A percentile compares a stretch with the other conserved stretches of the same genome.
phyloP scores from a whole-genome alignment of 345 rosid species.

The Eutrema yunnanense region DNA sequence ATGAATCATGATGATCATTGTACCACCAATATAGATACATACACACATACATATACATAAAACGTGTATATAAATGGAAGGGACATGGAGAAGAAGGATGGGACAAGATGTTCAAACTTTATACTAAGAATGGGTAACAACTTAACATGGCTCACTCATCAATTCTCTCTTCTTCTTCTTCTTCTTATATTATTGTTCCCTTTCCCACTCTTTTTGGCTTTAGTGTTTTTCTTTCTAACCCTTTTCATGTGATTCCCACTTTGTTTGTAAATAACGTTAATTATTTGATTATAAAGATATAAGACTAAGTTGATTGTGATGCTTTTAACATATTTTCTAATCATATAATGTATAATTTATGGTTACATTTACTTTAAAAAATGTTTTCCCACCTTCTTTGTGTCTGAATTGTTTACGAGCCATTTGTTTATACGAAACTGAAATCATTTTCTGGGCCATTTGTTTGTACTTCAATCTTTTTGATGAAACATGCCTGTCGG shows the following conservation, averaged over 20 bases:
- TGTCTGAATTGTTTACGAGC: background rate
- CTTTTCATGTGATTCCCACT: slow-evolving; percentile 24
- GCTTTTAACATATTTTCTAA: slow-evolving; percentile 4
- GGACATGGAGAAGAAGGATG: slow-evolving; percentile 22
- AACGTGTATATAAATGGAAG: slow-evolving; percentile 25
- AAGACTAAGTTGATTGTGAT: slow-evolving; percentile 2
- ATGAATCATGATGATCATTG: slow-evolving; percentile 12
- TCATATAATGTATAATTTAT: slow-evolving; percentile 3
- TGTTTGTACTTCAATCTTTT: background rate
- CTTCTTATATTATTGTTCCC: background rate
- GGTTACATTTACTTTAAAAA: background rate
- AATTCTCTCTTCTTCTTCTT: background rate
- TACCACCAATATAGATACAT: background rate
- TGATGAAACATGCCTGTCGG: background rate
- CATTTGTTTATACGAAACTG: background rate
- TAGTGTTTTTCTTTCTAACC: background rate
- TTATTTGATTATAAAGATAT: background rate
- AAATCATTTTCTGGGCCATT: background rate
- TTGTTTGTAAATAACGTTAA: background rate
- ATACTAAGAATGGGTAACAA: slow-evolving; percentile 40
- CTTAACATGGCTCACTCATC: slow-evolving; percentile 46
- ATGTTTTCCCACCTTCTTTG: background rate
- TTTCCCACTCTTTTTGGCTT: slow-evolving; percentile 15
- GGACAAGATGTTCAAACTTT: slow-evolving; percentile 33
- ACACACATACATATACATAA: background rate